Evolutionary conservation across 2,329 filamentous ascomycete genomes (phyloP).

Genomic region (Ramichloridium luteum): DNA sequence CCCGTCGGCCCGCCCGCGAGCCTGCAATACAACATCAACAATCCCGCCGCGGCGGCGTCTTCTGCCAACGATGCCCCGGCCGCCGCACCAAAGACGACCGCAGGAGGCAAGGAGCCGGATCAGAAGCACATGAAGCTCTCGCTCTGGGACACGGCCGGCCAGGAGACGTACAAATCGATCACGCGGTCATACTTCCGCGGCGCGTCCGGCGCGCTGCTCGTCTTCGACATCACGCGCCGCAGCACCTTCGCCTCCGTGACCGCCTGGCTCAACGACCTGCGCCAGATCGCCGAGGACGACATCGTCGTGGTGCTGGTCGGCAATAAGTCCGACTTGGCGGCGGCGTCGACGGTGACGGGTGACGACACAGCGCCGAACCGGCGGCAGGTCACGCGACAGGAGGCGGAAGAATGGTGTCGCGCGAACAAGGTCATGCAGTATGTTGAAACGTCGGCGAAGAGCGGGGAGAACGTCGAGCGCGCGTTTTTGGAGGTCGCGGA

Average conservation of each 20-base stretch:
- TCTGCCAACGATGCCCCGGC: slow-evolving; percentile 3
- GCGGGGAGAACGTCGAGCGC: slow-evolving; percentile 81
- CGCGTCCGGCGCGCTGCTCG: slow-evolving; percentile 66
- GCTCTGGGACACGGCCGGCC: slow-evolving; percentile 91
- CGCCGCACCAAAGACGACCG: slow-evolving; percentile 11
- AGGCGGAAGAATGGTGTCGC: slow-evolving; percentile 82
- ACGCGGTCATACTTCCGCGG: slow-evolving; percentile 90
- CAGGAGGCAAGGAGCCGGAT: slow-evolving; percentile 21
- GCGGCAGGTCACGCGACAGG: slow-evolving; percentile 66
- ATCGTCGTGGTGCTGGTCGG: slow-evolving; percentile 92
- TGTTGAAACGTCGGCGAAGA: slow-evolving; percentile 93
- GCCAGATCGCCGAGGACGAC: slow-evolving; percentile 88
- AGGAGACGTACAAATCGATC: slow-evolving; percentile 95
- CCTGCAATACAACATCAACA: slow-evolving; percentile 43
- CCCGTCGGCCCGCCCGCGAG: slow-evolving; percentile 75
- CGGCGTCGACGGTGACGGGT: slow-evolving; percentile 27
- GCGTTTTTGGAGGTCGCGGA: slow-evolving; percentile 91
- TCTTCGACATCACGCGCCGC: slow-evolving; percentile 85
- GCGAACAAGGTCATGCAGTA: slow-evolving; percentile 81
- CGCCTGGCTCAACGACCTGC: slow-evolving; percentile 85
- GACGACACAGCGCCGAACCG: slow-evolving; percentile 39
- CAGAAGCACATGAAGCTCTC: slow-evolving; percentile 84
- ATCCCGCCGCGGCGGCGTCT: slow-evolving; percentile 26
- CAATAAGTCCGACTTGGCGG: slow-evolving; percentile 80
- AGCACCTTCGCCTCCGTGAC: slow-evolving; percentile 80